A percentile compares a stretch with the other conserved stretches of the same genome.
phyloP scores from a whole-genome alignment of 2,329 filamentous ascomycete species.

The Paraphoma chrysanthemicola region DNA sequence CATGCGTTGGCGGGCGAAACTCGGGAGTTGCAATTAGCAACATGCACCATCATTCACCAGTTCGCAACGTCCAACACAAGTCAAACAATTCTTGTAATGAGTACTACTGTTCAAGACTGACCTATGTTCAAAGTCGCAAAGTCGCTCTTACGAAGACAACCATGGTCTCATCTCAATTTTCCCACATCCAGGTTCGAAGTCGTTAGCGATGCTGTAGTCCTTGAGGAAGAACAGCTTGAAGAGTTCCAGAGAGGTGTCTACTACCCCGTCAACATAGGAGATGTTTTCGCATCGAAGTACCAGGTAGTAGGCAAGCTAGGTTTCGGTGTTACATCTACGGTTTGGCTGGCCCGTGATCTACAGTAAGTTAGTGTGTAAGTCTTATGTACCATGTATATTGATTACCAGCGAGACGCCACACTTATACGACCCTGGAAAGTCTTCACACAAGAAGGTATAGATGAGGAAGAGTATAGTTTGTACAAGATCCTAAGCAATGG shows the following conservation, averaged over 20 bases:
- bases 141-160: constrained; percentile 14
- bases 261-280: constrained; percentile 20
- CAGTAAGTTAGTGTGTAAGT: constrained; percentile 6
- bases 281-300: constrained; percentile 16
- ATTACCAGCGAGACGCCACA: constrained; percentile 1
- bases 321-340: constrained; percentile 11
- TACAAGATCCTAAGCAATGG: constrained; percentile 13
- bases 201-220: constrained; percentile 10
- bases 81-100: too few relatives aligned
- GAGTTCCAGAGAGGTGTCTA: constrained; percentile 5
- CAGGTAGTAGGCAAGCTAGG: constrained; percentile 24
- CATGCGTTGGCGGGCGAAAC: too few relatives aligned
- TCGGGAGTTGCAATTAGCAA: too few relatives aligned
- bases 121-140: constrained; percentile 3
- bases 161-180: constrained; percentile 17
- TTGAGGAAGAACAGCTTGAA: constrained; percentile 17
- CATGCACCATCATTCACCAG: too few relatives aligned
- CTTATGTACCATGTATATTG: constrained; percentile 1
- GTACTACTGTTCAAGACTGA: background rate
- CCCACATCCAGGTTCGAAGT: constrained; percentile 15
- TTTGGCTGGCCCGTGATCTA: constrained; percentile 22
- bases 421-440: constrained; percentile 16
- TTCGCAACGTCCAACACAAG: too few relatives aligned
- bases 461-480: constrained; percentile 11
- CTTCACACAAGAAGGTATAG: constrained; percentile 6